Evolutionary conservation across 352 stramenopile genomes (phyloP).

Genomic region (Phytopythium mirpurense): DNA sequence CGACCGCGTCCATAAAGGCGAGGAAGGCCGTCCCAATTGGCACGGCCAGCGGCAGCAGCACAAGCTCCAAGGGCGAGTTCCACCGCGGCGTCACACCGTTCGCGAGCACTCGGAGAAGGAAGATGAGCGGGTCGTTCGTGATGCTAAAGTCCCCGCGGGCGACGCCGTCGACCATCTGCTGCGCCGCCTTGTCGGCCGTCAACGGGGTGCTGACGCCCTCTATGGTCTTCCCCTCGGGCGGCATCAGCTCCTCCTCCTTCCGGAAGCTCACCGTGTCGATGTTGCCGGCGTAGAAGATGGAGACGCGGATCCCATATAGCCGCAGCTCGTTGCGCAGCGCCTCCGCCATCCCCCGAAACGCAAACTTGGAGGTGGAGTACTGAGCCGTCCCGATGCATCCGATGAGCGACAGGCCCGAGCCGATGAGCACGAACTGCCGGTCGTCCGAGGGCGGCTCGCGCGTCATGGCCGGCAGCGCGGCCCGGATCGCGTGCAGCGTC

Average conservation of each 20-base stretch:
- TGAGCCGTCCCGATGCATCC: conserved; percentile 39
- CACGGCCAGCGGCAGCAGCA: conserved; percentile 24
- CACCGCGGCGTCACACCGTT: conserved; percentile 40
- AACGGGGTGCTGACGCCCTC: conserved; percentile 23
- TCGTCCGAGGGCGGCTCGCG: conserved; percentile 8
- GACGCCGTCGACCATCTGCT: conserved; percentile 30
- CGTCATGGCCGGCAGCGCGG: conserved; percentile 42
- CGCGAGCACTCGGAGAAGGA: conserved; percentile 31
- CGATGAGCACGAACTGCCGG: conserved; percentile 38
- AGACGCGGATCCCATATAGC: conserved; percentile 32
- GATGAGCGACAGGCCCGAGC: conserved; percentile 37
- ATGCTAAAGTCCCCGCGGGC: conserved; percentile 41
- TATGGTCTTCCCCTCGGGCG: conserved; percentile 36
- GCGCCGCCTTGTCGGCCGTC: conserved; percentile 22
- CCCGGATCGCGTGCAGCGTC: conserved; percentile 34
- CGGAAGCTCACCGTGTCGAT: conserved; percentile 41
- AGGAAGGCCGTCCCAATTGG: conserved; percentile 31
- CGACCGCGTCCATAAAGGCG: conserved; percentile 38
- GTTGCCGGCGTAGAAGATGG: conserved; percentile 38
- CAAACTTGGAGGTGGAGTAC: conserved; percentile 44
- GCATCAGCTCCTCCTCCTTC: conserved; percentile 28
- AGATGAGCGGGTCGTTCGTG: conserved; percentile 41
- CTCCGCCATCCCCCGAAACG: conserved; percentile 51
- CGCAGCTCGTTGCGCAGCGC: conserved; percentile 41
- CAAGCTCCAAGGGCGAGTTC: conserved; percentile 35